Percentiles rank a stretch among this genome's conserved stretches.
Evolutionary conservation across 306 rosid species (phyloP).

Genomic region (Oxytropis ochrocephala): DNA sequence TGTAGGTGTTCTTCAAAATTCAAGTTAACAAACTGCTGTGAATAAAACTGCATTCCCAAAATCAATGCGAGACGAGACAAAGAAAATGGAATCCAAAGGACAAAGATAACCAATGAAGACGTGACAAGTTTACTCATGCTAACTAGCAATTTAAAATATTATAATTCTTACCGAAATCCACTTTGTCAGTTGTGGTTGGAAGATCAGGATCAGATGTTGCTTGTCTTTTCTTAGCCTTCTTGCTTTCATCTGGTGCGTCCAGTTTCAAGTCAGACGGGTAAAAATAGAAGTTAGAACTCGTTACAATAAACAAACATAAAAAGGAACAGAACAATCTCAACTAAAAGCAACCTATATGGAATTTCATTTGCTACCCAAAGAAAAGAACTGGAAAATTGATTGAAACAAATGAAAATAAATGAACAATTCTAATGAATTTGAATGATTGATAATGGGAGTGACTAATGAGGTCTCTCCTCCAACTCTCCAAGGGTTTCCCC

Average conservation of each 20-base stretch:
- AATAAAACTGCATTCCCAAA: neutral
- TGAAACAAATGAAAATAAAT: neutral
- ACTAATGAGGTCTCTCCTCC: neutral
- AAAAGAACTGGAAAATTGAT: neutral
- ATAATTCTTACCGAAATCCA: conserved; percentile 33
- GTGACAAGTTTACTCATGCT: neutral
- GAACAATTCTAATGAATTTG: neutral
- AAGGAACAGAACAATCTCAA: neutral
- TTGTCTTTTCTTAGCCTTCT: conserved; percentile 29
- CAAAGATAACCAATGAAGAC: neutral
- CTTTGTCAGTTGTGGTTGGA: conserved; percentile 16
- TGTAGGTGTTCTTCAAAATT: neutral
- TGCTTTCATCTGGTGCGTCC: conserved; percentile 17
- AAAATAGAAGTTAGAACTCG: conserved; percentile 6
- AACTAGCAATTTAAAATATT: neutral
- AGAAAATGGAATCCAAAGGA: neutral
- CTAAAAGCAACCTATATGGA: neutral
- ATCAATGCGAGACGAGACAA: conserved; percentile 1
- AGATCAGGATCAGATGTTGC: conserved; percentile 32
- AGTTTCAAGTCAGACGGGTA: neutral
- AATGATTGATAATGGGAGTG: neutral
- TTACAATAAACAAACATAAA: neutral
- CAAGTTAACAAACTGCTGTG: neutral
- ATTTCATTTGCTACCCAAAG: neutral
- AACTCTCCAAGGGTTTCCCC: neutral